Percentiles rank a stretch among this genome's conserved stretches.
These are phyloP conservation scores for Phytophthora aleatoria DNA, from an alignment of 352 stramenopile genomes.

Conservation along the genomic window DNA sequence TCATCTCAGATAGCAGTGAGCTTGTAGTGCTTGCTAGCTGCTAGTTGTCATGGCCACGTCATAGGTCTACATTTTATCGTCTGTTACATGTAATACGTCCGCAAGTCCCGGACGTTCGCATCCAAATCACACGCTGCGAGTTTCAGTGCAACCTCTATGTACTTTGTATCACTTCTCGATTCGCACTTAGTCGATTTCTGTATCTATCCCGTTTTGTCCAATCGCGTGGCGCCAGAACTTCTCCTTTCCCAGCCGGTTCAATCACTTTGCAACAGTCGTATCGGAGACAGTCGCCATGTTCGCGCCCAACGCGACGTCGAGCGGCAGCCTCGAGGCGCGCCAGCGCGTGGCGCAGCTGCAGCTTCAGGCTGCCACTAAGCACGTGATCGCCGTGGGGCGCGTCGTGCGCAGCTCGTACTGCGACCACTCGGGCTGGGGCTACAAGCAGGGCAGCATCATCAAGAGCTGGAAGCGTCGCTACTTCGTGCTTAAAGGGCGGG, in stretches of 20 bases:
- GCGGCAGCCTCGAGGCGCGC: conserved; percentile 31
- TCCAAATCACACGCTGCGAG: too few species aligned
- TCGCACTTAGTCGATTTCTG: not conserved
- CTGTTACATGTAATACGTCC: too few species aligned
- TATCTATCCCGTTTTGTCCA: not conserved
- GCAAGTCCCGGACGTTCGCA: too few species aligned
- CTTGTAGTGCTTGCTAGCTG: too few species aligned
- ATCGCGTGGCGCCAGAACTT: not conserved
- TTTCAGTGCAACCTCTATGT: too few species aligned
- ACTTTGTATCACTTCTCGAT: not conserved
- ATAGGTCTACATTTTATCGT: too few species aligned
- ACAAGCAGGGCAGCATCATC: conserved; percentile 83
- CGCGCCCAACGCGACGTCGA: conserved; percentile 21
- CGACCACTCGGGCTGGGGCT: conserved; percentile 77
- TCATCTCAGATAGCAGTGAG: too few species aligned
- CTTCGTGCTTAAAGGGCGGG: conserved; percentile 78
- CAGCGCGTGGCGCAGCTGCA: conserved; percentile 40
- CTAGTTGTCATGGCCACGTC: too few species aligned
- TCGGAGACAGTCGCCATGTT: conserved; percentile 21
- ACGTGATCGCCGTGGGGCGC: conserved; percentile 51
- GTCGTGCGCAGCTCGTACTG: conserved; percentile 69
- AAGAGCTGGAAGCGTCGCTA: conserved; percentile 86
- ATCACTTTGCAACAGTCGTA: conserved; percentile 2
- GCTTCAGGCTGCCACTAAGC: conserved; percentile 43
- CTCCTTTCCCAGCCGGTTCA: conserved; percentile 10